Evolutionary conservation across 345 rosid genomes (phyloP).

Genomic region (Anacardium occidentale): DNA sequence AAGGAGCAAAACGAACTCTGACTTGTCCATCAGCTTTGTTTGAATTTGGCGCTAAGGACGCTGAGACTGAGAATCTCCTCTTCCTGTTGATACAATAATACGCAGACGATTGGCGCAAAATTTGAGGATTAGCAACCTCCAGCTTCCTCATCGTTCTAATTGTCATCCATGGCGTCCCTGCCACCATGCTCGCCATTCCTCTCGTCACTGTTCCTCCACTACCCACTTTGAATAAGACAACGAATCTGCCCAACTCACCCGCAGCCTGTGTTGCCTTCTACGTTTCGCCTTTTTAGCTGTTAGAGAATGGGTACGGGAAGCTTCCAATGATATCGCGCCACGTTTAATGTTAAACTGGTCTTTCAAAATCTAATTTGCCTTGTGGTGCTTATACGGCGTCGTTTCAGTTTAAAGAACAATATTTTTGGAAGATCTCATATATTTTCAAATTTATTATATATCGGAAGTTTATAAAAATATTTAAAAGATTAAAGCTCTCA

Average conservation of each 20-base stretch:
- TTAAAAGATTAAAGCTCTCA: too few species aligned
- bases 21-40: conserved; percentile 21
- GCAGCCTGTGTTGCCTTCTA: neutral
- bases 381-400: neutral
- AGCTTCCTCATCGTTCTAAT: conserved; percentile 53
- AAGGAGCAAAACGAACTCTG: conserved; percentile 91
- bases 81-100: neutral
- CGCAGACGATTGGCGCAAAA: conserved; percentile 19
- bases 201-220: neutral
- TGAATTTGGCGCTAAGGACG: conserved; percentile 18
- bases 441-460: too few species aligned
- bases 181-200: conserved; percentile 49
- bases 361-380: too few species aligned
- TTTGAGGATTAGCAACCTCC: conserved; percentile 37
- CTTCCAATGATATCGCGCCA: neutral
- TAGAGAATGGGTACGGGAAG: too few species aligned
- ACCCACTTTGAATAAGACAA: neutral
- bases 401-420: neutral
- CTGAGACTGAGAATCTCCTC: conserved; percentile 36
- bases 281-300: neutral
- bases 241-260: neutral
- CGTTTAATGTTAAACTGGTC: neutral
- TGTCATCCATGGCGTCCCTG: conserved; percentile 53
- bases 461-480: too few species aligned
- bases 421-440: too few species aligned